Percentiles rank a stretch among this genome's conserved stretches.
phyloP scores from a whole-genome alignment of 192 early-diverging fungal species.

The Coemansia sp. region DNA sequence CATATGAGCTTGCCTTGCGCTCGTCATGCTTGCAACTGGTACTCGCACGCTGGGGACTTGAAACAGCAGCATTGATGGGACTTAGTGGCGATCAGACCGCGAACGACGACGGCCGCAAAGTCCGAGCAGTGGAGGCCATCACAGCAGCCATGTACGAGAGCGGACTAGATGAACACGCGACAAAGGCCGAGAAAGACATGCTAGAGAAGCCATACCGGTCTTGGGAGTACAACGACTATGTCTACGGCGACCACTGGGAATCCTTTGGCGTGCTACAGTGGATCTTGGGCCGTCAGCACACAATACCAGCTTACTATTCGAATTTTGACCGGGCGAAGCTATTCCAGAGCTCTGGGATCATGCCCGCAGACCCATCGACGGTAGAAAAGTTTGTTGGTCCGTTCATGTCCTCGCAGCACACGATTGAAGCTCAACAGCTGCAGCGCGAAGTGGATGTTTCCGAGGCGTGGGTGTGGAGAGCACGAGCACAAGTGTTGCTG shows the following conservation, averaged over 20 bases:
- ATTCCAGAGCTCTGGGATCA: conserved; percentile 60
- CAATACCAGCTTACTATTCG: conserved; percentile 58
- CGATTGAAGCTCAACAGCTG: conserved; percentile 26
- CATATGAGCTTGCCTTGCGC: conserved; percentile 55
- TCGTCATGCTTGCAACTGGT: conserved; percentile 61
- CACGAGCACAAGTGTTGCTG: conserved; percentile 61
- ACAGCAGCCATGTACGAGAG: conserved; percentile 51
- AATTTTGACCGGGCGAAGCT: conserved; percentile 59
- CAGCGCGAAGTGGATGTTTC: conserved; percentile 50
- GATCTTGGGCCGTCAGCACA: conserved; percentile 56
- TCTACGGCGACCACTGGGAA: conserved; percentile 58
- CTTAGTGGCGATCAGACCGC: conserved; percentile 39
- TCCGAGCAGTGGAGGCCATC: conserved; percentile 49
- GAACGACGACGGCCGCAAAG: conserved; percentile 45
- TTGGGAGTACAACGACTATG: conserved; percentile 57
- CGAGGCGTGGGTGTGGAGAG: conserved; percentile 70
- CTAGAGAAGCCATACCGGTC: conserved; percentile 52
- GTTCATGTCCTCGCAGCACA: conserved; percentile 39
- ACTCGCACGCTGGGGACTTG: conserved; percentile 65
- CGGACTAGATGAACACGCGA: conserved; percentile 49
- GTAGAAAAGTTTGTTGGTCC: conserved; percentile 58
- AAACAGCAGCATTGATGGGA: conserved; percentile 58
- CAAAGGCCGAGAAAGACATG: conserved; percentile 46
- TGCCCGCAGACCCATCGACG: conserved; percentile 61
- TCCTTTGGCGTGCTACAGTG: conserved; percentile 60